Evolutionary conservation across 768 basidiomycete genomes (phyloP).

Genomic region (Leccinum rimulosum): DNA sequence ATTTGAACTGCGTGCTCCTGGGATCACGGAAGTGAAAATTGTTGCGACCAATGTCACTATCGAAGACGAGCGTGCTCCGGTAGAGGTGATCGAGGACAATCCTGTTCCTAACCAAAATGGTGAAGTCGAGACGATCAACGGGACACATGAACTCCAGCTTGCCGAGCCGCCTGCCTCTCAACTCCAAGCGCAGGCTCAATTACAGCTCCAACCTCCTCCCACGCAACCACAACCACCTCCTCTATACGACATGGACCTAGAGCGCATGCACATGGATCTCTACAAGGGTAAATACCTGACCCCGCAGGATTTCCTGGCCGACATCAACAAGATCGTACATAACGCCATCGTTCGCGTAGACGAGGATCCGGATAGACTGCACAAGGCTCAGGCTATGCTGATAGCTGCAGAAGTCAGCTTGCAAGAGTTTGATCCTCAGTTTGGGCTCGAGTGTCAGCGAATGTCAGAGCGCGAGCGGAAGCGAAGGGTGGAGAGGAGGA

Average conservation of each 20-base stretch:
- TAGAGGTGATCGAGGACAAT: constrained; percentile 42
- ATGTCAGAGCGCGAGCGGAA: constrained; percentile 79
- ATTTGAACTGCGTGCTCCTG: constrained; percentile 41
- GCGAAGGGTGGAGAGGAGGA: constrained; percentile 51
- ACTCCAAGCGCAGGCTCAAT: constrained; percentile 37
- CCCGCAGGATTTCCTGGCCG: constrained; percentile 82
- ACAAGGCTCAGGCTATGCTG: constrained; percentile 86
- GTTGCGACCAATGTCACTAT: constrained; percentile 38
- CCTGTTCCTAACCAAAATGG: constrained; percentile 18
- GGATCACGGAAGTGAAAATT: constrained; percentile 30
- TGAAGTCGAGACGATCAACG: constrained; percentile 41
- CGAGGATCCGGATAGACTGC: constrained; percentile 72
- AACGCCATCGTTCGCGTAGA: constrained; percentile 57
- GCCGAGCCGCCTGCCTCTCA: constrained; percentile 28
- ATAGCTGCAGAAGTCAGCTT: constrained; percentile 83
- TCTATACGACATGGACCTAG: constrained; percentile 87
- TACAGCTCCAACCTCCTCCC: constrained; percentile 32
- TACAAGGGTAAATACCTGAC: constrained; percentile 86
- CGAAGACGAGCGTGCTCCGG: constrained; percentile 39
- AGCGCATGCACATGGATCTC: constrained; percentile 82
- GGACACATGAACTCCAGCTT: constrained; percentile 25
- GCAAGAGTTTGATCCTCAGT: constrained; percentile 78
- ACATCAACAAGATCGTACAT: constrained; percentile 77
- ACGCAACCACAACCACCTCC: constrained; percentile 40
- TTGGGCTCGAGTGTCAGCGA: constrained; percentile 80